Evolutionary conservation across 768 basidiomycete species (phyloP), one percentile per base, ranked within the genome.

Genomic region (Boletus rufocinnamomeus): DNA sequence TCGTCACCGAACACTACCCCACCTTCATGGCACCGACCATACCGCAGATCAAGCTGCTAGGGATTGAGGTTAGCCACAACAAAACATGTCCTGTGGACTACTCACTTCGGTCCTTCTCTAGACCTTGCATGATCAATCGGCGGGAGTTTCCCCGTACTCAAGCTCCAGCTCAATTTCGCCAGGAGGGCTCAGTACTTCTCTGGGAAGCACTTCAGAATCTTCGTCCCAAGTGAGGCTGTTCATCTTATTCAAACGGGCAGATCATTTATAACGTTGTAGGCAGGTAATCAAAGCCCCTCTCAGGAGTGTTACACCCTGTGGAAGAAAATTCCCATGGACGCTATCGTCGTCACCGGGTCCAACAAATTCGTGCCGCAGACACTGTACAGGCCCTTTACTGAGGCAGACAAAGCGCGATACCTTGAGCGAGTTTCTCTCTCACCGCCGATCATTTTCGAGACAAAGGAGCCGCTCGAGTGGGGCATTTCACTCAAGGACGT

Each of bases 381-480:
- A 34, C 81, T 87, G 74, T 91, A 90, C 69, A 82, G 79, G 63
- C 88, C 89, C 4, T 83, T 85, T 67, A 89, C 87, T 3, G 82
- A 82, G 48, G 84, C 85, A 64, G 88, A 90, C 66, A 80, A 84
- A 35, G 82, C 83, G 38, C 84, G 87, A 46, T 91, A 90, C 62
- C 86, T 90, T 21, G 85, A 89, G 60, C 84, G 83, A 62, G 82
- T 84, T 30, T 68, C 77, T 2, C 77, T 89, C 47, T 86, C 85
- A 57, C 66, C 65, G 1, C 86, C 87, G 2, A 84, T 90, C 56
- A 77, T 81, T 62, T 91, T 90, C 66, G 76, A 75, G 72, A 78
- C 78, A 52, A 75, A 81, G 47, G 72, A 77, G 47, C 82, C 84
- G 8, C 64, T 69, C 7, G 84, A 84, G 63, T 82, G 78, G 63